Percentiles rank a stretch among this genome's conserved stretches.
Conservation (phyloP, 2,329 filamentous ascomycete species). For the Fusarium veterinarium region DNA sequence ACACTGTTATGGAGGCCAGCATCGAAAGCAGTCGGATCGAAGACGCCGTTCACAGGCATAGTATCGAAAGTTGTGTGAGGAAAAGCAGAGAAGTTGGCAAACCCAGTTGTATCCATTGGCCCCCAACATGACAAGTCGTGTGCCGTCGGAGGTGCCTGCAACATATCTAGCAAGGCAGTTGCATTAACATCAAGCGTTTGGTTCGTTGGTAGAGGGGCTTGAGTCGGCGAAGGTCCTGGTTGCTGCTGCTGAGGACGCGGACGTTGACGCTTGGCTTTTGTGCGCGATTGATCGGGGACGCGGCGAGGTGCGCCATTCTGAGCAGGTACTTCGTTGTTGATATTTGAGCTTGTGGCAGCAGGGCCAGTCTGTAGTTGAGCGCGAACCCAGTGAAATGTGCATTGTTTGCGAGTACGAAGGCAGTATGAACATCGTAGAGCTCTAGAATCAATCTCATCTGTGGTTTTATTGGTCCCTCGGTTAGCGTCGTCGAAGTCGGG, state of each 20-base stretch:
- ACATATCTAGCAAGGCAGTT: slow-evolving; percentile 44
- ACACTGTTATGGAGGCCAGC: slow-evolving; percentile 40
- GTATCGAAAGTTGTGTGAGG: slow-evolving; percentile 41
- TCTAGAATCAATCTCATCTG: slow-evolving; percentile 46
- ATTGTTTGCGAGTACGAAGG: slow-evolving; percentile 45
- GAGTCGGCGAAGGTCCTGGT: slow-evolving; percentile 36
- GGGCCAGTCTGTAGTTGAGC: slow-evolving; percentile 44
- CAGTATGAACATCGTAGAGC: slow-evolving; percentile 46
- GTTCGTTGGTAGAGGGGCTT: slow-evolving; percentile 37
- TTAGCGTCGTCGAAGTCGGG: slow-evolving; percentile 36
- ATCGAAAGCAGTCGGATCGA: slow-evolving; percentile 42
- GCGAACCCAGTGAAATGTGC: slow-evolving; percentile 45
- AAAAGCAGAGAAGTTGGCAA: slow-evolving; percentile 41
- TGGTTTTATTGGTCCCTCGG: slow-evolving; percentile 34
- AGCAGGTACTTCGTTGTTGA: slow-evolving; percentile 26
- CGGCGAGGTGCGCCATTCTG: slow-evolving; percentile 37
- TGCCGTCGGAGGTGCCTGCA: slow-evolving; percentile 43
- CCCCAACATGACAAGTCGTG: slow-evolving; percentile 45
- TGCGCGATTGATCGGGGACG: slow-evolving; percentile 41
- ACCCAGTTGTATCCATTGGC: slow-evolving; percentile 42
- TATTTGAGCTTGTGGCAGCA: slow-evolving; percentile 21
- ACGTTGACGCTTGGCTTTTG: slow-evolving; percentile 45
- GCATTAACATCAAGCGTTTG: slow-evolving; percentile 44
- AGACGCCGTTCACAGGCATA: slow-evolving; percentile 42
- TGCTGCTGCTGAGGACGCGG: slow-evolving; percentile 39